These are phyloP conservation scores for Aspergillus brunneoviolaceus DNA, from an alignment of 2,329 filamentous ascomycete genomes.

Conservation along the genomic window DNA sequence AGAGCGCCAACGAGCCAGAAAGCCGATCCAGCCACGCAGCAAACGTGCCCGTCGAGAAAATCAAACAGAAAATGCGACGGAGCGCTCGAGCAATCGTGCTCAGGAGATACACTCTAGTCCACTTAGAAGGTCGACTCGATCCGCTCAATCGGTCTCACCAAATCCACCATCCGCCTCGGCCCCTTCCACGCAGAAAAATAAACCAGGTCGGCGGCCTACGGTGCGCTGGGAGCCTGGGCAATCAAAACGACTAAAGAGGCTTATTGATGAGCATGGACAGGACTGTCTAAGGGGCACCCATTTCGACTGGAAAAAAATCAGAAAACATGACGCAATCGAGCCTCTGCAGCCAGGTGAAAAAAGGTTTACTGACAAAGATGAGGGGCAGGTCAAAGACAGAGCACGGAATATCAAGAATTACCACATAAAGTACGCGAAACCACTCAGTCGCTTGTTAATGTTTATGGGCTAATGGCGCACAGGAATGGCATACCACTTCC, in stretches of 20 bases:
- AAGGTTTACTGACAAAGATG: constrained; percentile 41
- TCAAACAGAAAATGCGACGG: neutral
- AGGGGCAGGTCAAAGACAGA: constrained; percentile 57
- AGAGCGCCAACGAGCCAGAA: constrained; percentile 35
- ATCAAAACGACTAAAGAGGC: constrained; percentile 43
- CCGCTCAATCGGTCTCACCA: neutral
- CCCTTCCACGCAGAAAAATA: neutral
- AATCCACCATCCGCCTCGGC: neutral
- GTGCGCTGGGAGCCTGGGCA: no score
- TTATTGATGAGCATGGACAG: constrained; percentile 49
- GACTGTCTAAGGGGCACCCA: neutral
- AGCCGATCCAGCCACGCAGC: constrained; percentile 17
- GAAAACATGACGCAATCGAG: constrained; percentile 34
- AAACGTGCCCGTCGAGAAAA: constrained; percentile 10
- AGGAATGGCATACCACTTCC: constrained; percentile 40
- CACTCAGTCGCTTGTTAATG: no score
- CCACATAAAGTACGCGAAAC: constrained; percentile 8
- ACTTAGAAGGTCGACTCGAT: neutral
- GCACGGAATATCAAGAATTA: constrained; percentile 54
- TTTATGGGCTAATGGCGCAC: constrained; percentile 1
- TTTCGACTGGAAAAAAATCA: neutral
- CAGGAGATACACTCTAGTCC: neutral
- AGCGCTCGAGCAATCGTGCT: neutral
- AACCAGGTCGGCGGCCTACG: no score
- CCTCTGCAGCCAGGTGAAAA: constrained; percentile 31